A percentile compares a stretch with the other conserved stretches of the same genome.
These are phyloP conservation scores for Diplodia intermedia DNA, from an alignment of 2,329 filamentous ascomycete genomes.

Conservation along the genomic window DNA sequence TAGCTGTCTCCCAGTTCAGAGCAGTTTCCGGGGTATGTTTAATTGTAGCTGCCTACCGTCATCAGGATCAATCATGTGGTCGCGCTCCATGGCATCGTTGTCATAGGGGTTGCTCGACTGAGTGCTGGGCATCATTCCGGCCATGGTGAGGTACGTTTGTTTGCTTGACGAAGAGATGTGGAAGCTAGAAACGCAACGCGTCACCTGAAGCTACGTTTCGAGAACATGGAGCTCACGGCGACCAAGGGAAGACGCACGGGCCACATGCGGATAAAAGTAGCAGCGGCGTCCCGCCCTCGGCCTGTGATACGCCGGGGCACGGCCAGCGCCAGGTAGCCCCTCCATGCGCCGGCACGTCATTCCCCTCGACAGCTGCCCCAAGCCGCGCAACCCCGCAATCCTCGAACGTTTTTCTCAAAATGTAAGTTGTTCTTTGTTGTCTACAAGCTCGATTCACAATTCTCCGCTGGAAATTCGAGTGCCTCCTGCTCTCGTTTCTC, in stretches of 20 bases:
- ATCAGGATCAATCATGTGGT: conserved; percentile 59
- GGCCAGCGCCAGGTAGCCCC: conserved; percentile 10
- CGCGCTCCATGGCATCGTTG: conserved; percentile 55
- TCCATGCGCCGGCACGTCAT: conserved; percentile 27
- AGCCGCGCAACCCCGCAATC: conserved; percentile 10
- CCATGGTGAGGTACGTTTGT: conserved; percentile 42
- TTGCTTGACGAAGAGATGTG: conserved; percentile 1
- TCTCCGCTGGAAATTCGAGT: neutral
- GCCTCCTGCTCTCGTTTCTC: neutral
- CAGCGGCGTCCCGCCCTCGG: neutral
- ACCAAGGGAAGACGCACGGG: conserved; percentile 7
- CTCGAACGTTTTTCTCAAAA: neutral
- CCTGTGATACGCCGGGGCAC: neutral
- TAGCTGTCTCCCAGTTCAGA: conserved; percentile 61
- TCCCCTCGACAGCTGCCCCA: neutral
- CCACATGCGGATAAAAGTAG: neutral
- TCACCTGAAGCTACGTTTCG: conserved; percentile 30
- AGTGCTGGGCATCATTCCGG: conserved; percentile 55
- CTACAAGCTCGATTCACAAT: neutral
- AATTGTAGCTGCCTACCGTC: conserved; percentile 50
- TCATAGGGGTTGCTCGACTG: conserved; percentile 51
- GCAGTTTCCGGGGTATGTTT: conserved; percentile 31
- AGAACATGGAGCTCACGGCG: conserved; percentile 17
- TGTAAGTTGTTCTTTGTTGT: conserved; percentile 4
- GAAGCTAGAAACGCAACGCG: conserved; percentile 20